Evolutionary conservation across 352 stramenopile genomes (phyloP), one percentile per base, ranked within the genome.

Genomic region (Pythium diclinum): DNA sequence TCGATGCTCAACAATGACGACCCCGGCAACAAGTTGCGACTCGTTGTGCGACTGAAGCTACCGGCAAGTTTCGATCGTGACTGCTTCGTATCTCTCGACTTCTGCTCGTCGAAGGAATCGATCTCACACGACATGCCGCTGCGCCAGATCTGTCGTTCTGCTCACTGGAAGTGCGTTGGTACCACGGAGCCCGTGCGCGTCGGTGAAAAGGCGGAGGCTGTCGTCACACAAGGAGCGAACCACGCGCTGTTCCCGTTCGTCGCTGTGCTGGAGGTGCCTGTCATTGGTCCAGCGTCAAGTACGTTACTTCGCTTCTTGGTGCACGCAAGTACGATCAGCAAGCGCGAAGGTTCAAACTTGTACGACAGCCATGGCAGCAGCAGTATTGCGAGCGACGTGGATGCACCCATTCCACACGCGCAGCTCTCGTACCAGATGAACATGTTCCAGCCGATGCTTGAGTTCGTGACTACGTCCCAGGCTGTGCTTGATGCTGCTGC

Each of bases 301-400:
- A 95, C 87, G 11, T 55, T 95, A 19, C 76, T 95, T n/a, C 87
- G 85, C 3, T 95, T 95, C 58, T 78, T 95, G 61, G 82, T 95
- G 6, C 87, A 95, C 40, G 83, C 83, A 17, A 92, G 81, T 19
- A 93, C 85, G 9, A 74, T 93, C 19, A 81, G 83, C 5, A 91
- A 88, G 55, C 76, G 79, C 13, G 78, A 91, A 63, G 68, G 21
- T 48, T 70, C 19, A 62, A 68, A 74, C 40, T 74, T 82, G 47
- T 65, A 88, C 25, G 81, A 83, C 28, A 76, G 63, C 40, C 71
- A 78, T 30, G 44, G 44, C 32, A 56, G 52, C 17, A 67, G 59
- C 44, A 76, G 64, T 38, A 65, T 78, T 19, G 61, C 55, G 8
- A 72, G 49, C 19, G 66, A 72, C 6, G 64, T 57, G 11, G 51